Percentiles rank a stretch among this genome's conserved stretches.
Evolutionary conservation across 768 basidiomycete genomes (phyloP).

Genomic region (Auriculariales sp.): DNA sequence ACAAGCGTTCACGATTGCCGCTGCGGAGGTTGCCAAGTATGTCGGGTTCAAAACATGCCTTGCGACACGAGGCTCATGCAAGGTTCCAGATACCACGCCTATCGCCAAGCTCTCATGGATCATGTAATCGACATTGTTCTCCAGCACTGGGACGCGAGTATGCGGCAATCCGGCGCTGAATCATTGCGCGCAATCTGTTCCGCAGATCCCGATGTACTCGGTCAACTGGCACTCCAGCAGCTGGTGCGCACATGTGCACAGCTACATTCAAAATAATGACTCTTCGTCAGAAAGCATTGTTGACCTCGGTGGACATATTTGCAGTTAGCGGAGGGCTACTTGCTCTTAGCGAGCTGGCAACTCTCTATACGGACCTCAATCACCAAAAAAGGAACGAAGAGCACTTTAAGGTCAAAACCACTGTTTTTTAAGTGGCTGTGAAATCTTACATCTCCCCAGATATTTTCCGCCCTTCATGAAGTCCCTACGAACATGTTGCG

Average conservation of each 20-base stretch:
- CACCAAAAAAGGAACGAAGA: not conserved
- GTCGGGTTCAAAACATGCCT: conserved; percentile 16
- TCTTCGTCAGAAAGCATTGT: conserved; percentile 10
- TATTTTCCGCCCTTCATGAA: conserved; percentile 41
- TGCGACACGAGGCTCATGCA: conserved; percentile 5
- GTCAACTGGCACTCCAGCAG: conserved; percentile 30
- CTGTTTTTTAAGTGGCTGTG: not conserved
- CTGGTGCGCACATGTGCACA: conserved; percentile 30
- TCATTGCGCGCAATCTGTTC: conserved; percentile 58
- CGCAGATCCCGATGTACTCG: conserved; percentile 39
- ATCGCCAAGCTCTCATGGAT: conserved; percentile 50
- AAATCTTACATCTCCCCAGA: conserved; percentile 25
- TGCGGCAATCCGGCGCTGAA: conserved; percentile 66
- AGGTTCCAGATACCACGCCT: conserved; percentile 56
- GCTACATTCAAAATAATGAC: conserved; percentile 1
- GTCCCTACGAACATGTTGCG: conserved; percentile 47
- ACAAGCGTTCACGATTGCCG: conserved; percentile 74
- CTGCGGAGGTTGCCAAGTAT: conserved; percentile 76
- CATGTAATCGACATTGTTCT: conserved; percentile 63
- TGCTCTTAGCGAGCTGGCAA: conserved; percentile 56
- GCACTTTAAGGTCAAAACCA: not conserved
- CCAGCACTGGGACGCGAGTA: conserved; percentile 77
- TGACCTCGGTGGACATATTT: conserved; percentile 47
- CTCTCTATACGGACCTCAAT: conserved; percentile 3
- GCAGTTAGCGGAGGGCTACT: conserved; percentile 77